Evolutionary conservation across 2,329 filamentous ascomycete genomes (phyloP), one percentile per base, ranked within the genome.

Genomic region (Xylaria sp.): DNA sequence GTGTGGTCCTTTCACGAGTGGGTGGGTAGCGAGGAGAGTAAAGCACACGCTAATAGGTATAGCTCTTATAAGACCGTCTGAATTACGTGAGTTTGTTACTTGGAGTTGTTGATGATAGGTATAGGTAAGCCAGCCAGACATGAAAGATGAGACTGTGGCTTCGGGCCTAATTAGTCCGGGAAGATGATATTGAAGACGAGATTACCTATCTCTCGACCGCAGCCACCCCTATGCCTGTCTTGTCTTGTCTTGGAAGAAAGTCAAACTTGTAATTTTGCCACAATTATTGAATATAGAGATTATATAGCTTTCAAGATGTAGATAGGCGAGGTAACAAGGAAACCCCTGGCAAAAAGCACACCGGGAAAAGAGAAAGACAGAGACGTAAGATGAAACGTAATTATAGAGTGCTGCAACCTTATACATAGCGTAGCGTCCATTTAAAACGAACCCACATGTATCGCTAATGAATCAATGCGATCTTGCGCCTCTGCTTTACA

Each of bases 21-120:
- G 69, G 69, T 69, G 69, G 68, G 65, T 48, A 50, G 41, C 57
- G 13, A 57, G 39, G 13, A 39, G 25, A 37, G 20, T 44, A 56
- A 18, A 39, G 37, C 39, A 15, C 13, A 46, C 15, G 15, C 15
- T 8, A n/a, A n/a, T n/a, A 46, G 18, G 41, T n/a, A 44, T 18
- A 44, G 18, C 41, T 28, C 28, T 18, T 18, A n/a, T n/a, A 46
- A n/a, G 15, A 46, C 18, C 37, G n/a, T 44, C 41, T 57, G 10
- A 34, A 66, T 66, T 66, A 69, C 63, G 54, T 69, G 63, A 66
- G 55, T 55, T 46, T 34, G 63, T 46, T 54, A 62, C 52, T 60
- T 39, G 37, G 58, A 39, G 44, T 37, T 50, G n/a, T 9, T n/a
- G 39, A 48, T 48, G 28, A n/a, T n/a, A 48, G 8, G 23, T 8